Base-by-base conservation (phyloP, 192 early-diverging fungal species). In the Coemansia sp. region DNA sequence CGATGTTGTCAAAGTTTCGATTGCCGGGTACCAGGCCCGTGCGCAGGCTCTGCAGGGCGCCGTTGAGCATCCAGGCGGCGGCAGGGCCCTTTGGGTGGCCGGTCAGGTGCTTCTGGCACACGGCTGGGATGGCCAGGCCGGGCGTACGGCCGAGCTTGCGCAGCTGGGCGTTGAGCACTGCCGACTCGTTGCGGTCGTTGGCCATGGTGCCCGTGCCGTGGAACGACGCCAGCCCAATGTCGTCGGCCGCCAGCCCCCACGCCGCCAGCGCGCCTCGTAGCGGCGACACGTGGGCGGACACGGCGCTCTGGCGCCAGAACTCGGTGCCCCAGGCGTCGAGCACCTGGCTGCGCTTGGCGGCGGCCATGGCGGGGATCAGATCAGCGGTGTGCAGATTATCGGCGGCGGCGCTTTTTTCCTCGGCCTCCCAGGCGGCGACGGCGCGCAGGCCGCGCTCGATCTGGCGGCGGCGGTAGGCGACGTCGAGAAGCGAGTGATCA, bases 1-100 rank as follows among this genome's bases (percentile, higher is more conserved):
- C 74, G 37, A 77, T 70, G 31, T 73, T 71, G 46, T 77, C 74
- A 1, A 74, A 71, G 66, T 98, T 96, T 72, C 94, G 93, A 86
- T 98, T 98, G 37, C 96, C 96, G 8, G 96, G 96, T 38, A 96
- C 86, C 41, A 94, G 77, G 71, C 95, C 93, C 24, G 89, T 90
- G 60, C 92, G 89, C 42, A 98, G 79, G 49, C 86, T 72, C 80
- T 98, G 94, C 32, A 98, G 71, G 37, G 93, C 87, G 68, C 95
- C 92, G 86, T 96, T 98, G 71, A 94, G 87, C 95, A 96, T 96
- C 95, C 95, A 98, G 5, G 93, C 93, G 51, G 94, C 96, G 37
- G 96, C 96, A 20, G 96, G 90, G 60, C 92, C 96, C 91, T 98
- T 98, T 45, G 96, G 96, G 59, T 83, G 96, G 62, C 96, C 96